Evolutionary conservation across 257 asterid species (phyloP), one percentile per base, ranked within the genome.

Genomic region (Salvia rosmarinus): DNA sequence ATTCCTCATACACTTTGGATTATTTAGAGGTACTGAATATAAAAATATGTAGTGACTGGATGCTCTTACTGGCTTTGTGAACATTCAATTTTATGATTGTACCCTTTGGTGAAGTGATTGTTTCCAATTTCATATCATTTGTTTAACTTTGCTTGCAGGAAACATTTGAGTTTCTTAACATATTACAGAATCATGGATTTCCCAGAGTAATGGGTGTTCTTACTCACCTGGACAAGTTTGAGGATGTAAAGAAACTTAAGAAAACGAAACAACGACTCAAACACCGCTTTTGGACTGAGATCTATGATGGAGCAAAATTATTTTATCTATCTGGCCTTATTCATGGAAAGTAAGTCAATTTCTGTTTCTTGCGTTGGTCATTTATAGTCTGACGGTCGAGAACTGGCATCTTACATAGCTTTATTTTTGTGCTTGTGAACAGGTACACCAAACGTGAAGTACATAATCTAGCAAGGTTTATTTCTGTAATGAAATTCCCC

Each of bases 201-300:
- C 98, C 99, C 54, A 91, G 83, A 85, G 95, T 95, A 54, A 95
- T 95, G 99, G 99, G 99, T 62, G 99, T 95, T 73, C 99, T 95
- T 64, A 91, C 99, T 70, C 98, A 95, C 80, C 81, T 95, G 67
- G 99, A 95, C 85, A 85, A 89, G 82, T 95, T 95, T 86, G 89
- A 89, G 87, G 99, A 95, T 79, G 96, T 84, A 54, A 91, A 95
- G 84, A 91, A 89, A 87, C 97, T 95, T 67, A 89, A 61, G 84
- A 91, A 95, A 82, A 89, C 99, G 72, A 95, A 95, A 82, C 96
- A 89, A 73, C 82, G 96, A 16, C 90, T 91, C 81, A 95, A 95
- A 85, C 99, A 95, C 80, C 95, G 99, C 21, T 95, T 95, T 80
- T 95, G 99, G 99, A 95, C 99, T 43, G 99, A 95, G 86, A 91